phyloP scores from a whole-genome alignment of 2,329 filamentous ascomycete genomes.

The Fusarium fujikuroi region DNA sequence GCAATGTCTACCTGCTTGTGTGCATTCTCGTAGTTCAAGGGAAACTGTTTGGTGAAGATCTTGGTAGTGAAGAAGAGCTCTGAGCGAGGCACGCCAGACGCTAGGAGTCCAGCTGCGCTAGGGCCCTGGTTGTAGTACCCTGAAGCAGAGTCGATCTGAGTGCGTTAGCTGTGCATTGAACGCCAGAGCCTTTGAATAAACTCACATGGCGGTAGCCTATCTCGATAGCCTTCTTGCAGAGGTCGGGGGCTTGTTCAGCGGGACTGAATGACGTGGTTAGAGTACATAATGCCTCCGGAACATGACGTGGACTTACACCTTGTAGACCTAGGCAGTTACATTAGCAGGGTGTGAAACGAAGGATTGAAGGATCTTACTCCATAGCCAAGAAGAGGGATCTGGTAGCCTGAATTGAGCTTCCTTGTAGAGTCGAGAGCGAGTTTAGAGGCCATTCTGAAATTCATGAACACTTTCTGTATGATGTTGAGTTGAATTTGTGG shows the following conservation, averaged over 20 bases:
- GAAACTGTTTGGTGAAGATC: constrained; percentile 55
- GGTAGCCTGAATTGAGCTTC: constrained; percentile 66
- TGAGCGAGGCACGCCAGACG: constrained; percentile 55
- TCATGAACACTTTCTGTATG: constrained; percentile 10
- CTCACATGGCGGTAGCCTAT: constrained; percentile 65
- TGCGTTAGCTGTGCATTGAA: neutral
- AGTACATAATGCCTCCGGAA: neutral
- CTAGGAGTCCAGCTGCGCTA: constrained; percentile 58
- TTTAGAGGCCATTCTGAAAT: constrained; percentile 57
- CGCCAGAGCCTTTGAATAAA: neutral
- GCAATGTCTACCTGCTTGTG: constrained; percentile 72
- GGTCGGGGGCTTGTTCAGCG: constrained; percentile 47
- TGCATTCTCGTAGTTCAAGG: constrained; percentile 69
- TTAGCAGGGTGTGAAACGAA: constrained; percentile 7
- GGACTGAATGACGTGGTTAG: constrained; percentile 41
- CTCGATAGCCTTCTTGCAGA: constrained; percentile 58
- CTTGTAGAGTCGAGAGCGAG: constrained; percentile 59
- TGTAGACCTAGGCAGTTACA: constrained; percentile 57
- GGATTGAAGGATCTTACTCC: constrained; percentile 55
- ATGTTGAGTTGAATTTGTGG: neutral
- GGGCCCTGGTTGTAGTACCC: constrained; percentile 63
- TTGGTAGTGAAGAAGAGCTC: constrained; percentile 68
- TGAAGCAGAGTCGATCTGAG: constrained; percentile 64
- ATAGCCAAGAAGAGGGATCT: constrained; percentile 64
- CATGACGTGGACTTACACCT: constrained; percentile 56